Evolutionary conservation across 345 rosid genomes (phyloP).

Genomic region (Eucalyptus decipiens): DNA sequence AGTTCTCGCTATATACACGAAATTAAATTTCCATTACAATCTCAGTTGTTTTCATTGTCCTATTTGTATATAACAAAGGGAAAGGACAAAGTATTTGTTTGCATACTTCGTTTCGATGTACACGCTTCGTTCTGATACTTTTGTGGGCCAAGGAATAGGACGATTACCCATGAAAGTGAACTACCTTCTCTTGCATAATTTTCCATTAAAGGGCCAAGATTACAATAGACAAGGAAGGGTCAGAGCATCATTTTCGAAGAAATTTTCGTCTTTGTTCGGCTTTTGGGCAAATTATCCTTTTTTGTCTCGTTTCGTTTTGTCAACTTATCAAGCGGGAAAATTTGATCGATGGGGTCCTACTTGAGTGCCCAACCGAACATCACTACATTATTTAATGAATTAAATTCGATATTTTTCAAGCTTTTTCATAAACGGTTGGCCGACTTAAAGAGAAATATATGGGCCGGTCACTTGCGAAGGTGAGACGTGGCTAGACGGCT

Average conservation of each 20-base stretch:
- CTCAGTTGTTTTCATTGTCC: neutral
- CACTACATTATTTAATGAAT: neutral
- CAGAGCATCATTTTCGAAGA: neutral
- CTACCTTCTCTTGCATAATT: neutral
- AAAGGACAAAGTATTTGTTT: neutral
- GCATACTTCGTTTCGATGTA: neutral
- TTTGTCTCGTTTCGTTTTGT: neutral
- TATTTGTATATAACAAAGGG: neutral
- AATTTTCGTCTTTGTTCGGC: neutral
- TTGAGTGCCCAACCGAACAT: neutral
- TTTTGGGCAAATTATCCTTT: neutral
- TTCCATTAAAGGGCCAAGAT: neutral
- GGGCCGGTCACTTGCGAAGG: neutral
- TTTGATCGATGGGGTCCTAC: neutral
- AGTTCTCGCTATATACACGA: neutral
- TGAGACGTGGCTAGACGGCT: neutral
- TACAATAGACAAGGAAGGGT: neutral
- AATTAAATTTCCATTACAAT: neutral
- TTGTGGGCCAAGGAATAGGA: neutral
- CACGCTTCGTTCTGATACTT: neutral
- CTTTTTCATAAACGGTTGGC: neutral
- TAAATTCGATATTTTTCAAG: neutral
- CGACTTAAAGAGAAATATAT: neutral
- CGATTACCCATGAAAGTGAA: neutral
- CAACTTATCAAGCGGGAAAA: neutral